These are phyloP conservation scores for Paramecium octaurelia DNA, from an alignment of 73 alveolate genomes.

Conservation along the genomic window DNA sequence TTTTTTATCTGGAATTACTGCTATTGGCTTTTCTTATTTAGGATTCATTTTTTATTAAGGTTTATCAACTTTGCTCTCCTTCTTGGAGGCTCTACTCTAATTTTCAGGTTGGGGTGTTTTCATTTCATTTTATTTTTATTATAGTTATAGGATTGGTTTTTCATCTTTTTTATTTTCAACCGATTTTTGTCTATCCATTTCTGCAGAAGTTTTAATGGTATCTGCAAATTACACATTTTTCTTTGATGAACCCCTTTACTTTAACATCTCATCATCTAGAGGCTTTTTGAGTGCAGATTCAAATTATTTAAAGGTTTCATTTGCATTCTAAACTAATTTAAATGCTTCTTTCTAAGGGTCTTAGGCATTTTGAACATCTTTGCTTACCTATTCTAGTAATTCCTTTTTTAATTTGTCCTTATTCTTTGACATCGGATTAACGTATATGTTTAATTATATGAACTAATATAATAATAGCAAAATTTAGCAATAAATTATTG, in stretches of 20 bases:
- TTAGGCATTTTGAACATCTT: neutral
- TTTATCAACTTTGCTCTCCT: neutral
- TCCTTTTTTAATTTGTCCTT: neutral
- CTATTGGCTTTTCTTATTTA: neutral
- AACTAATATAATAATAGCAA: neutral
- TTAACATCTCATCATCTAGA: constrained; percentile 11
- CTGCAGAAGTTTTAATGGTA: neutral
- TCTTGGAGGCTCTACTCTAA: neutral
- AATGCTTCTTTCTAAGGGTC: constrained; percentile 26
- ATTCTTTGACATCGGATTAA: neutral
- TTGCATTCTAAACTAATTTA: neutral
- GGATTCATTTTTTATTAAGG: neutral
- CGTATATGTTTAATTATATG: neutral
- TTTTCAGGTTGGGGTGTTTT: neutral
- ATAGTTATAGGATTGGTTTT: neutral
- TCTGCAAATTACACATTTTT: neutral
- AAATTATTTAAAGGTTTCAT: constrained; percentile 22
- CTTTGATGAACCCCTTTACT: neutral
- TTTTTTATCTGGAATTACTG: neutral
- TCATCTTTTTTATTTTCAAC: neutral
- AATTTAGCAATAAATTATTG: neutral
- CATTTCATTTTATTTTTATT: neutral
- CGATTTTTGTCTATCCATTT: neutral
- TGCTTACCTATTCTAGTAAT: neutral
- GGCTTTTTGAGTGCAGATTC: constrained; percentile 34